Evolutionary conservation across 2,329 filamentous ascomycete species (phyloP).

Genomic region (Aspergillus floridensis): DNA sequence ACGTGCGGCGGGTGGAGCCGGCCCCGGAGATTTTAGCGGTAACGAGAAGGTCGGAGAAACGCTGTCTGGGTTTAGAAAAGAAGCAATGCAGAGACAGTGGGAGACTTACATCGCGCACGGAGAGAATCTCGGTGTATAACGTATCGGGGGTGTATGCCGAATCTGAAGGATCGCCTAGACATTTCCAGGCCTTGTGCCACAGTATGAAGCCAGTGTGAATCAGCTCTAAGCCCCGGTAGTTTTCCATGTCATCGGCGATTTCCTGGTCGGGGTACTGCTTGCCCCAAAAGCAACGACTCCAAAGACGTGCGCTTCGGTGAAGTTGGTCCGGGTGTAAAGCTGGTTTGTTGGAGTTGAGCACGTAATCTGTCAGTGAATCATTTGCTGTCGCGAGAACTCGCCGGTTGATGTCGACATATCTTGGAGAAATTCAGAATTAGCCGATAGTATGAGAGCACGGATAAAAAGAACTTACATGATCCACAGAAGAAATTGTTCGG

Average conservation of each 20-base stretch:
- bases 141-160: constrained; percentile 18
- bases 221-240: constrained; percentile 36
- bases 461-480: constrained; percentile 28
- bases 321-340: constrained; percentile 34
- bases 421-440: constrained; percentile 6
- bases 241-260: constrained; percentile 40
- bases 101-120: constrained; percentile 25
- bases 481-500: constrained; percentile 37
- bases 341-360: constrained; percentile 30
- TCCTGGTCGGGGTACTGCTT: constrained; percentile 37
- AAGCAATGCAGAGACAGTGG: neutral
- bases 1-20: constrained; percentile 31
- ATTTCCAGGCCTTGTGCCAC: constrained; percentile 31
- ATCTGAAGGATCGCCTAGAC: constrained; percentile 22
- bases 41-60: constrained; percentile 37
- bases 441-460: neutral
- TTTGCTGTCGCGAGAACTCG: constrained; percentile 26
- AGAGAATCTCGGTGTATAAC: constrained; percentile 26
- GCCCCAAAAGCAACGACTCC: constrained; percentile 38
- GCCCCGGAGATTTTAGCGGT: constrained; percentile 32
- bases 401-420: constrained; percentile 31
- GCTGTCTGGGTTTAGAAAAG: constrained; percentile 20
- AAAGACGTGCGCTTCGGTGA: constrained; percentile 34
- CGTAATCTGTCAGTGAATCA: constrained; percentile 35
- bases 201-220: constrained; percentile 30